Base-by-base conservation (phyloP, 23 red algal species). In the Agarophyton chilense region DNA sequence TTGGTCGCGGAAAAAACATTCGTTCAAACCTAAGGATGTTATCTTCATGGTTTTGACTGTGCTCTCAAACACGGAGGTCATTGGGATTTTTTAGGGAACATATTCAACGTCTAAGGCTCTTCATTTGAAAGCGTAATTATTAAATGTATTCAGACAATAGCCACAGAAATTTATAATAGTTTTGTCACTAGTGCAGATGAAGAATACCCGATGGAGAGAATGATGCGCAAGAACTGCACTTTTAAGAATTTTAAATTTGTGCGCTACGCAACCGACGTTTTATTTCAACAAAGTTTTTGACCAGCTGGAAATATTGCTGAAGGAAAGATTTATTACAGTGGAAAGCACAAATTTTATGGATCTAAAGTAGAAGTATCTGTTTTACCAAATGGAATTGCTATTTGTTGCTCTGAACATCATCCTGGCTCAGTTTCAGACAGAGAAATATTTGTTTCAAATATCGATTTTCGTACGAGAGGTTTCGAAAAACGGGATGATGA, bases 311-410 rank as follows among this genome's bases (percentile, higher is more conserved):
- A 34, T 33, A 61, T 61, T 0, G 10, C 24, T 18, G 77, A 62
- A 56, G 49, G n/a, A 12, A 29, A 82, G 57, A 52, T 28, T 21
- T 57, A 62, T 8, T 2, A 61, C 34, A 33, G 45, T 60, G 77
- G 77, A 56, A 82, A 82, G 45, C 77, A 82, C 13, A 82, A 82
- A 5, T 61, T 82, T 16, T 62, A 82, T 61, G 77, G 42, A 49
- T 68, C 24, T 17, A 84, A 67, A 22, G 3, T 68, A 60, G 80
- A 84, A 84, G 78, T 65, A 13, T 24, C 40, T 52, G 75, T 79
- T 6, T 38, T 10, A 18, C 39, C 40, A 1, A 79, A 53, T 52
- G 75, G n/a, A n/a, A n/a, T n/a, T n/a, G n/a, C n/a, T n/a, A n/a
- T n/a, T n/a, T n/a, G n/a, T n/a, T n/a, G n/a, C n/a, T n/a, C n/a